Percentiles rank a stretch among this genome's conserved stretches.
Evolutionary conservation across 169 alveolate species (phyloP).

Genomic region (Theileria orientalis): DNA sequence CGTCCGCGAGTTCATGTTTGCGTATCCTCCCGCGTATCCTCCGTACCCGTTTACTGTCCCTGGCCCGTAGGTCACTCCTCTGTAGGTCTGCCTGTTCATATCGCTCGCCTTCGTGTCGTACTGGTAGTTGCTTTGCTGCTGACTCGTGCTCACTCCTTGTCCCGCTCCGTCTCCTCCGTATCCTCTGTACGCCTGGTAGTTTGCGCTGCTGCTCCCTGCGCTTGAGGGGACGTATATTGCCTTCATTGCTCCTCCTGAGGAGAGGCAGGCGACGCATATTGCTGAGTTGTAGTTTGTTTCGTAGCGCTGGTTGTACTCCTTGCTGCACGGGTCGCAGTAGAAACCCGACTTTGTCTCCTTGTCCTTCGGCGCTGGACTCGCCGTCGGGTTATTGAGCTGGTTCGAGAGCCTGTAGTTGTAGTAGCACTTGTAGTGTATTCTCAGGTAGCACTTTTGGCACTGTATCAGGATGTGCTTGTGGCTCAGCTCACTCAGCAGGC

Average conservation of each 20-base stretch:
- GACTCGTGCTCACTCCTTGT: neutral
- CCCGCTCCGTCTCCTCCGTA: too few relatives aligned
- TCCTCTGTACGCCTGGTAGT: too few relatives aligned
- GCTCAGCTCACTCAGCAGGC: conserved; percentile 59
- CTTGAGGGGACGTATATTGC: conserved; percentile 2
- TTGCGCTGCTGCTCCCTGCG: conserved; percentile 1
- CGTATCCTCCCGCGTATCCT: neutral
- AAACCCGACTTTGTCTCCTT: neutral
- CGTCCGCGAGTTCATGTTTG: neutral
- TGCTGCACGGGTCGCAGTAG: conserved; percentile 6
- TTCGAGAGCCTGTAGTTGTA: neutral
- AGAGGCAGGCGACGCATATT: conserved; percentile 39
- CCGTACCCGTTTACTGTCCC: too few relatives aligned
- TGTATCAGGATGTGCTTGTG: conserved; percentile 57
- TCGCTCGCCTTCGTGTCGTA: too few relatives aligned
- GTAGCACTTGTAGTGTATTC: conserved; percentile 65
- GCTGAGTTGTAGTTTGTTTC: conserved; percentile 42
- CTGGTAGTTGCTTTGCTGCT: neutral
- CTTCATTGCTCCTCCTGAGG: conserved; percentile 66
- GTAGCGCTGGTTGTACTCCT: neutral
- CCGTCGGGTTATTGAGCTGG: neutral
- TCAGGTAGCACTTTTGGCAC: conserved; percentile 50
- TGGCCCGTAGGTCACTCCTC: neutral
- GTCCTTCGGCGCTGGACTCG: conserved; percentile 34
- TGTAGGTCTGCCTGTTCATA: too few relatives aligned